Percentiles rank a stretch among this genome's conserved stretches.
These are phyloP conservation scores for Haberlea rhodopensis DNA, from an alignment of 257 asterid genomes.

Conservation along the genomic window DNA sequence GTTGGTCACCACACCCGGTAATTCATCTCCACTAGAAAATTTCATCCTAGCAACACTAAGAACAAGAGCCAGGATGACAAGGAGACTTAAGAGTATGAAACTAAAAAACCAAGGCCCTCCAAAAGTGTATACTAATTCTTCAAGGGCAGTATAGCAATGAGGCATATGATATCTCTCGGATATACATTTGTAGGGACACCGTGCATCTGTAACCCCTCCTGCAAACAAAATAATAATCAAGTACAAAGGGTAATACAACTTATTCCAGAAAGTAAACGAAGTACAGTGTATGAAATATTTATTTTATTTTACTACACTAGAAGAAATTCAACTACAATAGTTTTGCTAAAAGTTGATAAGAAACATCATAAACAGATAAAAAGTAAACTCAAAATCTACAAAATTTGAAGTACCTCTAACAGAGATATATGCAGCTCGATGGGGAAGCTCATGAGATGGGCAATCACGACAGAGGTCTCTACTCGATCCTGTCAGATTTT, in stretches of 20 bases:
- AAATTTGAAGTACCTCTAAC: constrained; percentile 54
- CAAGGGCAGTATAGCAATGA: constrained; percentile 80
- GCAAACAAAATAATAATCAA: constrained; percentile 23
- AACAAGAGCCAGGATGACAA: constrained; percentile 72
- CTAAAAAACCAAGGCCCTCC: constrained; percentile 96
- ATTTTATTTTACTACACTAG: constrained; percentile 13
- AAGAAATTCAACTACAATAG: constrained; percentile 13
- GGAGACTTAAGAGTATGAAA: constrained; percentile 63
- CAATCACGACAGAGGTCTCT: constrained; percentile 59
- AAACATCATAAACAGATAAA: constrained; percentile 18
- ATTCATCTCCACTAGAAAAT: constrained; percentile 67
- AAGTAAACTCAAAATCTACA: not conserved
- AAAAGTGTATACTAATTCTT: constrained; percentile 79
- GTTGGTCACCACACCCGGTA: constrained; percentile 61
- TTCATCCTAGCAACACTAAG: constrained; percentile 90
- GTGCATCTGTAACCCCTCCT: constrained; percentile 74
- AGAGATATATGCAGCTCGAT: constrained; percentile 57
- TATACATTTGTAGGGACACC: constrained; percentile 80
- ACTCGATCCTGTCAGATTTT: constrained; percentile 71
- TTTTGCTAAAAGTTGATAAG: not conserved
- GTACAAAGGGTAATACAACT: constrained; percentile 26
- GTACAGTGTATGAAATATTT: constrained; percentile 7
- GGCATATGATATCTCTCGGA: constrained; percentile 88
- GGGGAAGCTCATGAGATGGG: constrained; percentile 69
- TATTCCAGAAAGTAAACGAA: not conserved